Evolutionary conservation across 768 basidiomycete genomes (phyloP), one percentile per base, ranked within the genome.

Genomic region (Chalciporus piperatus): DNA sequence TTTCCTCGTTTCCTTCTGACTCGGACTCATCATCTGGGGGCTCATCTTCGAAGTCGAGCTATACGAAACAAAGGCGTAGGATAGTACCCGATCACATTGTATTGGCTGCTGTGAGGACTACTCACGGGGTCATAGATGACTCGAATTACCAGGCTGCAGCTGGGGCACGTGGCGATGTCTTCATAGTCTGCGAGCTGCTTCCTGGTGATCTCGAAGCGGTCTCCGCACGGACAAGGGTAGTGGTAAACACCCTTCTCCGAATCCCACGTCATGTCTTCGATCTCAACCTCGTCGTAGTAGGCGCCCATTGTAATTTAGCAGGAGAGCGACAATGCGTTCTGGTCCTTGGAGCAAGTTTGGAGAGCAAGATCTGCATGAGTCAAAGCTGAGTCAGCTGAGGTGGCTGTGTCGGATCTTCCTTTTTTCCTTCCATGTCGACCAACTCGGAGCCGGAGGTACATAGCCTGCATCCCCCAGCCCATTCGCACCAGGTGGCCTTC

Each of bases 161-260:
- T 95, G 0, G 97, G 97, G 74, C 97, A 98, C 45, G 82, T 94
- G 20, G 95, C 96, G 41, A 95, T 83, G 66, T 98, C 97, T 62
- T 98, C 97, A 49, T 83, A 97, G 58, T 93, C 76, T 41, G 83
- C 80, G 8, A 98, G 82, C 70, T 98, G 93, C 55, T 75, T 73
- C 59, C 87, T 82, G 27, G 88, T 83, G 58, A 98, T 98, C 70
- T 98, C 96, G 73, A 98, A 99, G 38, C 95, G 85, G 72, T 99
- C 96, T 9, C 96, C 96, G 64, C 96, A 98, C 1, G 96, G 95
- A 65, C 94, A 99, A 0, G 95, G 96, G 68, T 95, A 97, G 75
- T 98, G 95, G 64, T 85, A 98, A 5, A 98, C 88, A 38, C 78
- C 66, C 64, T 87, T 89, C 49, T 78, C 82, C 20, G 78, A 76